A percentile compares a stretch with the other conserved stretches of the same genome.
These are phyloP conservation scores for Phytophthora cajani DNA, from an alignment of 352 stramenopile genomes.

Conservation along the genomic window DNA sequence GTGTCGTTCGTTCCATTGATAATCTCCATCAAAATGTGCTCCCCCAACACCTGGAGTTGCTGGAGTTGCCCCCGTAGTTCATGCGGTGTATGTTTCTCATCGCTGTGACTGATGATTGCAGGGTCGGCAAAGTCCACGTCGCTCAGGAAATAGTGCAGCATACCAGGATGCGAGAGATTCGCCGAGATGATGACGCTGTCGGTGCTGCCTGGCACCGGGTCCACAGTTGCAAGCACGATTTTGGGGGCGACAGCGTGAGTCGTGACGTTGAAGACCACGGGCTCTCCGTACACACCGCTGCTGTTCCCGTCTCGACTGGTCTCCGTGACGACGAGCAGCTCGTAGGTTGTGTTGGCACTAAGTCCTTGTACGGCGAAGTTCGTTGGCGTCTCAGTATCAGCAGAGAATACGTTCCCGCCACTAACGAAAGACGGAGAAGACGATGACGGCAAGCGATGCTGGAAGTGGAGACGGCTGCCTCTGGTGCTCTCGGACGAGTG, in stretches of 20 bases:
- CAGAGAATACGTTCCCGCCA: conserved; percentile 15
- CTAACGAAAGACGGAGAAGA: conserved; percentile 24
- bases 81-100: conserved; percentile 34
- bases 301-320: conserved; percentile 40
- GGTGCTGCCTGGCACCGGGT: conserved; percentile 46
- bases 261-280: conserved; percentile 39
- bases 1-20: conserved; percentile 82
- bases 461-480: conserved; percentile 13
- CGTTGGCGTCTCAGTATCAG: conserved; percentile 9
- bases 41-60: conserved; percentile 40
- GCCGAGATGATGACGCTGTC: conserved; percentile 63
- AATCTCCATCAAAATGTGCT: conserved; percentile 68
- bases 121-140: conserved; percentile 83
- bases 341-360: conserved; percentile 63
- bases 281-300: conserved; percentile 57
- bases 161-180: conserved; percentile 71
- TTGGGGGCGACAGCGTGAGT: conserved; percentile 66
- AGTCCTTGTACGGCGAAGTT: conserved; percentile 37
- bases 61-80: conserved; percentile 56
- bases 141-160: conserved; percentile 78
- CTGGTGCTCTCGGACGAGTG: conserved; percentile 17
- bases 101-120: conserved; percentile 45
- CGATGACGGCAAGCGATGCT: conserved; percentile 29
- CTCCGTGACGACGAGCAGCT: conserved; percentile 58
- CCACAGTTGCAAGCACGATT: conserved; percentile 65